A percentile compares a stretch with the other conserved stretches of the same genome.
These are phyloP conservation scores for Vitis vinifera DNA, from an alignment of 164 flowering plant genomes.

Conservation along the genomic window DNA sequence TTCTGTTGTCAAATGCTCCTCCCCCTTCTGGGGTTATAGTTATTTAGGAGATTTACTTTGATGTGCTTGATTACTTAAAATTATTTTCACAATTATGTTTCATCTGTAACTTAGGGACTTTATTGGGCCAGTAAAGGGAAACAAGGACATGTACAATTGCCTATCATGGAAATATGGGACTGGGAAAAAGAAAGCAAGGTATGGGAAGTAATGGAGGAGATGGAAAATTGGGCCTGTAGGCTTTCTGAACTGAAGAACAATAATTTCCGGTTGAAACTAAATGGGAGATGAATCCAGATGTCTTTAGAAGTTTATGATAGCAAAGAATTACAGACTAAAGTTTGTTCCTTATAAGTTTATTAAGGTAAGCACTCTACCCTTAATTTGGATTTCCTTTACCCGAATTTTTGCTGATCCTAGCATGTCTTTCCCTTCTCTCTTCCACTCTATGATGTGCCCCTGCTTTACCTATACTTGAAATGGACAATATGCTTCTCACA, in stretches of 20 bases:
- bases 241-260: slow-evolving; percentile 4
- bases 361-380: too few relatives aligned
- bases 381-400: too few relatives aligned
- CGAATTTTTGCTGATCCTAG: too few relatives aligned
- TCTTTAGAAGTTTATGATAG: too few relatives aligned
- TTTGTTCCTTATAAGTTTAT: too few relatives aligned
- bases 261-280: neutral
- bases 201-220: slow-evolving; percentile 32
- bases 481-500: too few relatives aligned
- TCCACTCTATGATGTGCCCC: too few relatives aligned
- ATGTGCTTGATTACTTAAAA: neutral
- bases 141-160: slow-evolving; percentile 4
- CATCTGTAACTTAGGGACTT: neutral
- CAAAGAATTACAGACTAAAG: too few relatives aligned
- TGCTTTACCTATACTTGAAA: too few relatives aligned
- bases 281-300: neutral
- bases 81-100: neutral
- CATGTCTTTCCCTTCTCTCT: too few relatives aligned
- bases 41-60: neutral
- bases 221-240: slow-evolving; percentile 37
- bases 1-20: neutral
- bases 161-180: slow-evolving; percentile 24
- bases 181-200: slow-evolving; percentile 35
- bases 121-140: neutral
- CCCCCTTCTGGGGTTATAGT: neutral